phyloP scores from a whole-genome alignment of 148 eudicot species.

The Polygonum aviculare region DNA sequence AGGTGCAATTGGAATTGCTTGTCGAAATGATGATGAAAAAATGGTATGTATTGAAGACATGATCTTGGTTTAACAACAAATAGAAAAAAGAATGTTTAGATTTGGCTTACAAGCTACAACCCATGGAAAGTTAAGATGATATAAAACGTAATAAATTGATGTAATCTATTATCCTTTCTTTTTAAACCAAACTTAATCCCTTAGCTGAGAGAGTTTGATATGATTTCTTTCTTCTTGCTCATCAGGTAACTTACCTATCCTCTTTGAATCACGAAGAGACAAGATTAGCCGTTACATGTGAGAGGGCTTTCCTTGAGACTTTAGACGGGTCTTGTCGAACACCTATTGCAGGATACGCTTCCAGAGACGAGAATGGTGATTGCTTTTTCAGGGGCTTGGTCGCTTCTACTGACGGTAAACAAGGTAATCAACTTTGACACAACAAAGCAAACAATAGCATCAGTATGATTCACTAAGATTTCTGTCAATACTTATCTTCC shows the following conservation, averaged over 20 bases:
- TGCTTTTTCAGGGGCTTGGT: constrained; percentile 80
- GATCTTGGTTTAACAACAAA: too few relatives aligned
- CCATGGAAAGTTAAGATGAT: neutral
- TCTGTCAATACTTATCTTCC: neutral
- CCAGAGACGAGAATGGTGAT: constrained; percentile 57
- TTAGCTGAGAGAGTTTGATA: neutral
- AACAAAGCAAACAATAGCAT: too few relatives aligned
- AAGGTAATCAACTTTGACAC: constrained; percentile 30
- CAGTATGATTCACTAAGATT: neutral
- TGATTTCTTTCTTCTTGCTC: neutral
- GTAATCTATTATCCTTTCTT: neutral
- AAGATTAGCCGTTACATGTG: constrained; percentile 81
- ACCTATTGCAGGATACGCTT: constrained; percentile 91
- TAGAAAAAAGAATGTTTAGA: neutral
- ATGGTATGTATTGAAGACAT: constrained; percentile 36
- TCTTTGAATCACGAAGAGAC: constrained; percentile 93
- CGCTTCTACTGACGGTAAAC: constrained; percentile 83
- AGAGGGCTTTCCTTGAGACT: constrained; percentile 73
- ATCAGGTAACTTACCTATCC: constrained; percentile 62
- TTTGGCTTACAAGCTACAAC: neutral
- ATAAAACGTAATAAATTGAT: neutral
- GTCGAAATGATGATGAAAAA: constrained; percentile 69
- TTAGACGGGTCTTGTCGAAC: constrained; percentile 91
- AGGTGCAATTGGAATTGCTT: constrained; percentile 95
- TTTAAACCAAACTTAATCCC: neutral